Conservation (phyloP, 2,329 filamentous ascomycete species). For the Claviceps humidiphila region DNA sequence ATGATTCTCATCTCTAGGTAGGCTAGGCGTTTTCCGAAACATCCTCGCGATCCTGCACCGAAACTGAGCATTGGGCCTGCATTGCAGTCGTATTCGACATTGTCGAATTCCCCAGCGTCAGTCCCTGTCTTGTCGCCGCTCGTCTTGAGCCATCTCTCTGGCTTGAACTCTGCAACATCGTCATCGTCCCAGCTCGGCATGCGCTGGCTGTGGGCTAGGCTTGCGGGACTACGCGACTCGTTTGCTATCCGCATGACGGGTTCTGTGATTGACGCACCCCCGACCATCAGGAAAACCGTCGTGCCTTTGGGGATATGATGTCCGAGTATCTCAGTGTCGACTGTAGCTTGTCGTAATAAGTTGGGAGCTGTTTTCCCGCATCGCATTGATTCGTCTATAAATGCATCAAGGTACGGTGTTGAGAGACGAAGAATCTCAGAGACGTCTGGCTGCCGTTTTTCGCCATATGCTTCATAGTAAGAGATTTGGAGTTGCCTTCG, state of each 20-base stretch:
- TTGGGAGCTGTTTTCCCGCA: slow-evolving; percentile 13
- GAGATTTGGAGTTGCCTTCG: slow-evolving; percentile 9
- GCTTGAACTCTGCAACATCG: slow-evolving; percentile 16
- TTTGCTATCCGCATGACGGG: not conserved
- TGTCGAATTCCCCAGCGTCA: not conserved
- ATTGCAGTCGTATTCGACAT: not conserved
- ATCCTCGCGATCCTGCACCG: slow-evolving; percentile 12
- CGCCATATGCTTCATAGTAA: slow-evolving; percentile 7
- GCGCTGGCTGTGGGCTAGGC: slow-evolving; percentile 5
- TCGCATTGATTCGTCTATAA: slow-evolving; percentile 24
- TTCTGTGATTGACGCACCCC: slow-evolving; percentile 9
- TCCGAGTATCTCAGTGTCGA: slow-evolving; percentile 21
- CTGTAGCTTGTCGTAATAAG: slow-evolving; percentile 15
- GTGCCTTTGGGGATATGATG: slow-evolving; percentile 21
- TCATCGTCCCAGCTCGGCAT: slow-evolving; percentile 15
- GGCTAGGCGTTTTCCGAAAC: slow-evolving; percentile 16
- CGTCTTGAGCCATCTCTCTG: slow-evolving; percentile 23
- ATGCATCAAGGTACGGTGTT: slow-evolving; percentile 23
- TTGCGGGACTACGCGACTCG: slow-evolving; percentile 11
- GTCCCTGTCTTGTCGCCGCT: slow-evolving; percentile 2
- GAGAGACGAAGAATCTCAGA: slow-evolving; percentile 14
- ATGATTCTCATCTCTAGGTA: slow-evolving; percentile 17
- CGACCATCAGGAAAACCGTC: slow-evolving; percentile 13
- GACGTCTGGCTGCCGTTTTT: slow-evolving; percentile 12
- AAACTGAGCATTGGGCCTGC: slow-evolving; percentile 10